A percentile compares a stretch with the other conserved stretches of the same genome.
Conservation (phyloP, 306 rosid genomes). For the Ceratonia siliqua region DNA sequence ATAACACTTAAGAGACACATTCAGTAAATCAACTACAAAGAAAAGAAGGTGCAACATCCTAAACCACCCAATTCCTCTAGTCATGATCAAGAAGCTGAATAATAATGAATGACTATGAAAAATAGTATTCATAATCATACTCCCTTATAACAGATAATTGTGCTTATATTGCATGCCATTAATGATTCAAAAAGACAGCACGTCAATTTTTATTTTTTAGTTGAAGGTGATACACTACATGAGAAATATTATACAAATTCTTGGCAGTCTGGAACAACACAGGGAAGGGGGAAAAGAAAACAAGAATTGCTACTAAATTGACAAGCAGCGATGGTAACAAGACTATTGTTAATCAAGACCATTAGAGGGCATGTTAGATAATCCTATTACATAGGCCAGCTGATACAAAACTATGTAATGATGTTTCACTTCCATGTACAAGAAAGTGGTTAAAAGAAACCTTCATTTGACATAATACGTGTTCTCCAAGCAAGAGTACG, state of each 20-base stretch:
- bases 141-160: constrained; percentile 14
- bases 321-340: constrained; percentile 26
- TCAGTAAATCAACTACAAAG: constrained; percentile 18
- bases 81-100: constrained; percentile 20
- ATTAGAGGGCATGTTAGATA: constrained; percentile 4
- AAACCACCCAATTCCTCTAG: constrained; percentile 25
- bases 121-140: not conserved
- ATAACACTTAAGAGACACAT: not conserved
- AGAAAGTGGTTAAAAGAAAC: constrained; percentile 42
- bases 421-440: constrained; percentile 5
- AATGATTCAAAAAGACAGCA: constrained; percentile 5
- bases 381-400: constrained; percentile 21
- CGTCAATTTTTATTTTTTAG: constrained; percentile 12
- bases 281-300: not conserved
- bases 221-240: constrained; percentile 3
- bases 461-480: constrained; percentile 63
- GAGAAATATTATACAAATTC: constrained; percentile 26
- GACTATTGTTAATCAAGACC: constrained; percentile 4
- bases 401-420: not conserved
- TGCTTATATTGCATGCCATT: constrained; percentile 18
- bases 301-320: constrained; percentile 10
- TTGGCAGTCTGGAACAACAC: constrained; percentile 2
- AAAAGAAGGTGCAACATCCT: constrained; percentile 27
- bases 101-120: not conserved
- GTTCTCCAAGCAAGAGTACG: constrained; percentile 75